Evolutionary conservation across 2,329 filamentous ascomycete species (phyloP), one percentile per base, ranked within the genome.

Genomic region (Aureobasidium sp.): DNA sequence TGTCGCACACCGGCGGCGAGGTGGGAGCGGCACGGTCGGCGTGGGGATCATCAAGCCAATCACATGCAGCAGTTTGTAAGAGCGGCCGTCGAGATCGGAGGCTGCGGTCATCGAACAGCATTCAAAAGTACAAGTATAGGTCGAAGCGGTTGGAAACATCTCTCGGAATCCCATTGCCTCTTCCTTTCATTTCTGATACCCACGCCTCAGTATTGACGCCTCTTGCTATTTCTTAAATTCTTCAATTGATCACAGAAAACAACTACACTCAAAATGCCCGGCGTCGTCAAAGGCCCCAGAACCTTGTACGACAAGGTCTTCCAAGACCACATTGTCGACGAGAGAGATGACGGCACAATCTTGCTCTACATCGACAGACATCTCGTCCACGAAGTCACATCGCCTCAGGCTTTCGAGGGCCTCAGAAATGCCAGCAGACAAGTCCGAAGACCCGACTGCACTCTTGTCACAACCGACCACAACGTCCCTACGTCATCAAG

Each of bases 291-390:
- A 63, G 68, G 69, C 37, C 70, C 70, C 32, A 65, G 87, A 77
- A 96, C 92, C 69, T 83, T 97, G 72, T 97, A 97, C 79, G 93
- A 97, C 83, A 97, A 97, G 86, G 92, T 97, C 77, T 88, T 97
- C 71, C 85, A 90, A 70, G 88, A 88, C 79, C 94, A 99, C 76
- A 88, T 97, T 70, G 92, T 99, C 72, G 90, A 97, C 72, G 89
- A 96, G 84, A 90, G 92, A 82, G 85, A 91, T 61, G 93, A 97
- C 77, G 93, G 93, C 77, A 97, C 92, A 63, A 81, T 95, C 70
- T 80, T 96, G 66, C 82, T 97, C 63, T 97, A 97, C 75, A 97
- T 97, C 73, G 91, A 96, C 78, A 85, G 94, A 75, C 94, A 99
- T 81, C 83, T 99, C 65, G 92, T 97, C 65, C 94, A 99, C 75